Evolutionary conservation across 768 basidiomycete genomes (phyloP).

Genomic region (Lactifluus piperatus): DNA sequence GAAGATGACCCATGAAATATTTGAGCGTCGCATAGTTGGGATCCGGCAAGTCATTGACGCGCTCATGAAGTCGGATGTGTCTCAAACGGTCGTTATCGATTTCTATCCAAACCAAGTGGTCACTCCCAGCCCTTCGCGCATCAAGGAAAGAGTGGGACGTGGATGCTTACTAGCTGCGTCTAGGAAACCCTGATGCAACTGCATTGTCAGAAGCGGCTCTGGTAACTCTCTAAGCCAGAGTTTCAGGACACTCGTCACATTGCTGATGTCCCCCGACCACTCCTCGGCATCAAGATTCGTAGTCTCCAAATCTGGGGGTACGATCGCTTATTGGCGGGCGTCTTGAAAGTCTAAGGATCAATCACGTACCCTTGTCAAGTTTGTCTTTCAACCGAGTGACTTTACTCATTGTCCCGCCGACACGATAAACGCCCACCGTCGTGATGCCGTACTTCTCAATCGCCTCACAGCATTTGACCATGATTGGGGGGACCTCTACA

Average conservation of each 20-base stretch:
- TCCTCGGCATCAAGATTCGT: constrained; percentile 85
- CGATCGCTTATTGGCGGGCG: background rate
- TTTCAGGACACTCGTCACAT: constrained; percentile 89
- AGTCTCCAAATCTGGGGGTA: constrained; percentile 60
- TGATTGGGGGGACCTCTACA: constrained; percentile 79
- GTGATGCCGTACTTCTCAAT: constrained; percentile 86
- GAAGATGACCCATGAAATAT: constrained; percentile 88
- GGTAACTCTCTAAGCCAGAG: constrained; percentile 95
- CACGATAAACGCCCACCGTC: constrained; percentile 85
- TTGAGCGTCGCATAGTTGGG: constrained; percentile 98
- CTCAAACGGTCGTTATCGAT: constrained; percentile 92
- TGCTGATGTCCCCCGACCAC: constrained; percentile 93
- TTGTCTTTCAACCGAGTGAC: constrained; percentile 74
- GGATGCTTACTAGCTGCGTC: constrained; percentile 80
- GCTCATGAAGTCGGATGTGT: constrained; percentile 93
- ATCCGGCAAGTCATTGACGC: constrained; percentile 96
- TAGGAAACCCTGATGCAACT: constrained; percentile 85
- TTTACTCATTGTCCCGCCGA: constrained; percentile 86
- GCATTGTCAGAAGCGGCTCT: constrained; percentile 80
- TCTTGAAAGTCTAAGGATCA: background rate
- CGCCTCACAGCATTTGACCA: constrained; percentile 82
- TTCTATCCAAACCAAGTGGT: constrained; percentile 34
- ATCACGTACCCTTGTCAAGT: constrained; percentile 68
- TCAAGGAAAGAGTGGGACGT: background rate
- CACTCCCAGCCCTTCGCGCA: background rate